Evolutionary conservation across 108 stramenopile species (phyloP), one percentile per base, ranked within the genome.

Genomic region (Skeletonema costatum): DNA sequence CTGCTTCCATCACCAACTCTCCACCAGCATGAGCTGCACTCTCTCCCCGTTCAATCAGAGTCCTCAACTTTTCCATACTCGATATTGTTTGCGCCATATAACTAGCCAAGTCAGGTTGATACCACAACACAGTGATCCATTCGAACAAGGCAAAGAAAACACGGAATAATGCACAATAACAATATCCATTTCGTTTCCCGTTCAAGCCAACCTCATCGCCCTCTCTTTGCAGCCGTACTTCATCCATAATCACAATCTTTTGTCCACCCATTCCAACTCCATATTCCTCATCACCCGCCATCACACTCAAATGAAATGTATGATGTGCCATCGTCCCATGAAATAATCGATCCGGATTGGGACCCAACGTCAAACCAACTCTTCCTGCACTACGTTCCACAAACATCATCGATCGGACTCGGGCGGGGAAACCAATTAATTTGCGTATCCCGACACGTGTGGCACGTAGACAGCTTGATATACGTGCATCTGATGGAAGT

Each of bases 31-130:
- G 32, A 62, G 68, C 66, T 29, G 69, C 75, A 31, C 30, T 21
- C 21, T 44, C 50, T 48, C 79, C 83, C 68, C 66, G 61, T 62
- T 88, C 91, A 31, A 88, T 71, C 17, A 92, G 76, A 30, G 77
- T 41, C 42, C 85, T 76, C 39, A 92, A 77, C 36, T 80, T 81
- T 30, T 81, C 87, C 86, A 92, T 77, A 73, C 88, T 88, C 16
- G 84, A 81, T 9, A 82, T 66, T 32, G 80, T 80, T 86, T 92
- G 91, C 29, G 85, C 66, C 86, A 92, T 87, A 69, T 88, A 86
- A 32, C 86, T 85, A 9, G 41, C 78, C 76, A 73, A 83, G 64
- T 63, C 81, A 10, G 81, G 81, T 25, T 82, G 70, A 68, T 82
- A 82, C 74, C 74, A 82, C 5, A 70, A 19, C 13, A 72, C 50